Conservation (phyloP, 2,329 filamentous ascomycete genomes). For the Sclerotinia spermophila region DNA sequence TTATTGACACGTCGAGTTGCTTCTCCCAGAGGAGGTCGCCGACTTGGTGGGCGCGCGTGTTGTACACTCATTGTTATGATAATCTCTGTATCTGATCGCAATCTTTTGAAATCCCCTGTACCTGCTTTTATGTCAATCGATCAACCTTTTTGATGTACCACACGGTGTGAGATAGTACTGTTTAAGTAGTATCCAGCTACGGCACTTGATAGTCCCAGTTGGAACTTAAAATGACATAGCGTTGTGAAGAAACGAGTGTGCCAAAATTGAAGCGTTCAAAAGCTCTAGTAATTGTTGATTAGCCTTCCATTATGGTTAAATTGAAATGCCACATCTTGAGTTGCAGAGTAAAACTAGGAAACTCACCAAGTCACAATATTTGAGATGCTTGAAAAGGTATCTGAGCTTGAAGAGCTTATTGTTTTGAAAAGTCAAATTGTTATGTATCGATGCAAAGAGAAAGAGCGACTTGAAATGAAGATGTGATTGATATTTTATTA, state of each 20-base stretch:
- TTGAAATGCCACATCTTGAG: neutral
- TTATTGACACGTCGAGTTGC: conserved; percentile 37
- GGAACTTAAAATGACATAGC: conserved; percentile 4
- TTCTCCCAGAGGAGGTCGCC: conserved; percentile 36
- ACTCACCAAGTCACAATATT: neutral
- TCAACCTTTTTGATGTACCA: neutral
- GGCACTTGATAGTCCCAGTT: neutral
- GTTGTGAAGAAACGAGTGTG: conserved; percentile 1
- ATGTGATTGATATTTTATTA: neutral
- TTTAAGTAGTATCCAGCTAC: neutral
- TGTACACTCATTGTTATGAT: conserved; percentile 26
- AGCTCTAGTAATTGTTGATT: neutral
- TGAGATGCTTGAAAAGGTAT: neutral
- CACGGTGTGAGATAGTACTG: neutral
- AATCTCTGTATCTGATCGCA: neutral
- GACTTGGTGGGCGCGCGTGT: conserved; percentile 29
- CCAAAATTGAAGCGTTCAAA: conserved; percentile 10
- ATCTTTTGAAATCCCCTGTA: neutral
- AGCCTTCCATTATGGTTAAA: conserved; percentile 1
- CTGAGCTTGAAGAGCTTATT: neutral
- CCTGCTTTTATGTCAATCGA: neutral
- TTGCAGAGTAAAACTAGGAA: neutral
- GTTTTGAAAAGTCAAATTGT: neutral
- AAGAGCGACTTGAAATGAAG: conserved; percentile 11
- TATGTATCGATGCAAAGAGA: conserved; percentile 1